Conservation (phyloP, 1,284 basidiomycete genomes). For the Pascua sp. region DNA sequence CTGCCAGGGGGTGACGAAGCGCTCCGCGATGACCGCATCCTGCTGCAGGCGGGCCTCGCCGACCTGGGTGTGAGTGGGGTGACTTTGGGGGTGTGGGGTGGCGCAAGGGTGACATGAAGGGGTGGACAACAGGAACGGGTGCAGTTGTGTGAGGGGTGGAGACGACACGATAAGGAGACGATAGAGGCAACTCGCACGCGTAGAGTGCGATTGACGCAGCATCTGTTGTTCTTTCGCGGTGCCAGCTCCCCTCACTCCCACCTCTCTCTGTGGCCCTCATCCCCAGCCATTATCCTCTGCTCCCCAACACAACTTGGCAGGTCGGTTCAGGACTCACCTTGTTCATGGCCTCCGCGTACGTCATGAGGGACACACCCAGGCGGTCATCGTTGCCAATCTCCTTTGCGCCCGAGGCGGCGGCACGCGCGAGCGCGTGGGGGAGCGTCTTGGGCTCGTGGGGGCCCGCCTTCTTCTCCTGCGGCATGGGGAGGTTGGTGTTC, state of each 20-base stretch:
- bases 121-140: no score
- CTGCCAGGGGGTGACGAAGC: conserved; percentile 89
- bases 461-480: conserved; percentile 34
- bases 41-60: conserved; percentile 79
- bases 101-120: background rate
- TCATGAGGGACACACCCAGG: conserved; percentile 69
- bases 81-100: background rate
- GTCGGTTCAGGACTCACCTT: conserved; percentile 50
- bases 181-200: no score
- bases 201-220: no score
- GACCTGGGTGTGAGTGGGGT: conserved; percentile 51
- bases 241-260: no score
- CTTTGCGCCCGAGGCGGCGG: conserved; percentile 69
- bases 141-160: no score
- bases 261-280: no score
- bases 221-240: no score
- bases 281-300: background rate
- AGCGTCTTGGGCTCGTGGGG: conserved; percentile 76
- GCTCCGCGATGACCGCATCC: conserved; percentile 67
- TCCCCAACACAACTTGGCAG: background rate
- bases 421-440: conserved; percentile 84
- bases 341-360: conserved; percentile 81
- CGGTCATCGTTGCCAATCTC: conserved; percentile 60
- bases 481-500: conserved; percentile 76
- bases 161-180: no score